A percentile compares a stretch with the other conserved stretches of the same genome.
Evolutionary conservation across 2,329 filamentous ascomycete genomes (phyloP).

Genomic region (Zymoseptoria pseudotritici): DNA sequence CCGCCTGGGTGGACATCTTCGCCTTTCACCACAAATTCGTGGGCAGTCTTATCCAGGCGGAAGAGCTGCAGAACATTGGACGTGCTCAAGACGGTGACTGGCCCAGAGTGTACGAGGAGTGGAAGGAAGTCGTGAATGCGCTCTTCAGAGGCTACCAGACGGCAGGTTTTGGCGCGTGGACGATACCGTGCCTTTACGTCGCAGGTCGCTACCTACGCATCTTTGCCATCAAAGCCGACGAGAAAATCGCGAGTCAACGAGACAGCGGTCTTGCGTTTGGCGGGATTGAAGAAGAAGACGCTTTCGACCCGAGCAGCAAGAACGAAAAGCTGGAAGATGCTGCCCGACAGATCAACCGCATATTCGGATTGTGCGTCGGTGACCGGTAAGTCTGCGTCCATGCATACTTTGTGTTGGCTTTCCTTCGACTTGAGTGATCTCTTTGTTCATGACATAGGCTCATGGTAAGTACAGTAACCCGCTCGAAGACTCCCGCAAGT

Average conservation of each 20-base stretch:
- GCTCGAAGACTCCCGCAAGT: constrained; percentile 86
- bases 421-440: background rate
- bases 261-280: constrained; percentile 26
- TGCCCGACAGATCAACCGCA: constrained; percentile 79
- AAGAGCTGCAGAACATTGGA: constrained; percentile 46
- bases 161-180: constrained; percentile 76
- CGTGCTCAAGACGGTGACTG: constrained; percentile 52
- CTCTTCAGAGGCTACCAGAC: constrained; percentile 76
- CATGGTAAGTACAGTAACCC: constrained; percentile 53
- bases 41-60: constrained; percentile 61
- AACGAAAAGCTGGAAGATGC: constrained; percentile 86
- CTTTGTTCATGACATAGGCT: constrained; percentile 12
- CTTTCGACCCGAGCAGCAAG: constrained; percentile 66
- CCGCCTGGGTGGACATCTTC: constrained; percentile 84
- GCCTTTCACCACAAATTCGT: constrained; percentile 75
- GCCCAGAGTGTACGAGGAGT: constrained; percentile 75
- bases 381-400: constrained; percentile 59
- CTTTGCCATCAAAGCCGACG: constrained; percentile 87
- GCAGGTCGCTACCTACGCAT: constrained; percentile 77
- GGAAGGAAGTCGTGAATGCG: constrained; percentile 74
- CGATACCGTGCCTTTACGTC: constrained; percentile 81
- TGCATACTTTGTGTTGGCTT: background rate
- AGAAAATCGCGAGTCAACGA: constrained; percentile 50
- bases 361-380: constrained; percentile 83
- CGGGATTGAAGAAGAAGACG: constrained; percentile 74